Percentiles rank a stretch among this genome's conserved stretches.
Evolutionary conservation across 768 basidiomycete species (phyloP).

Genomic region (Lactifluus hygrophoroides): DNA sequence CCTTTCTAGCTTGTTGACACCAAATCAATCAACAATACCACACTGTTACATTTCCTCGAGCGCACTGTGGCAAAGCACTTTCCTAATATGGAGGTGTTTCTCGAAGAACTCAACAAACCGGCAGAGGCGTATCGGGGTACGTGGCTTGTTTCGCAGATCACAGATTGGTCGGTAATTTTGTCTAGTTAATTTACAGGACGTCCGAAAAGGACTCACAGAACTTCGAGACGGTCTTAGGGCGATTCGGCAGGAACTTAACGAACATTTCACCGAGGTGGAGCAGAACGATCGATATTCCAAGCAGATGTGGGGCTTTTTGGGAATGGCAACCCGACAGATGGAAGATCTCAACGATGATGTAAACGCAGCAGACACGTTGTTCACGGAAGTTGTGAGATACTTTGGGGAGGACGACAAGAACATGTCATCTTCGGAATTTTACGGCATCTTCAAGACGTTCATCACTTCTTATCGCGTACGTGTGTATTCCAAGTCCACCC

Average conservation of each 20-base stretch:
- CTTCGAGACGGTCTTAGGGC: constrained; percentile 68
- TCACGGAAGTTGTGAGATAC: constrained; percentile 78
- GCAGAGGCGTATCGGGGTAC: constrained; percentile 87
- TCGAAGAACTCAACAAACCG: constrained; percentile 83
- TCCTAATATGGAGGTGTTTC: constrained; percentile 75
- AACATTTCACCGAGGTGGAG: constrained; percentile 69
- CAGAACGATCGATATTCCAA: constrained; percentile 71
- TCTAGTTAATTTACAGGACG: constrained; percentile 77
- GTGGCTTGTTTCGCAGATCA: not conserved
- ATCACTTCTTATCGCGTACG: constrained; percentile 83
- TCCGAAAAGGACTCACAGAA: constrained; percentile 66
- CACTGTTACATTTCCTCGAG: constrained; percentile 90
- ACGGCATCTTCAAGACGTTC: constrained; percentile 95
- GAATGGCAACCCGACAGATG: constrained; percentile 63
- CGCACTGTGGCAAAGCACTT: constrained; percentile 83
- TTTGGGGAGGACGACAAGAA: constrained; percentile 91
- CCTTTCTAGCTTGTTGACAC: constrained; percentile 81
- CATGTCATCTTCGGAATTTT: constrained; percentile 86
- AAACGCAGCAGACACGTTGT: constrained; percentile 74
- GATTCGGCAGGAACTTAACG: constrained; percentile 72
- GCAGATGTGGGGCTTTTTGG: constrained; percentile 88
- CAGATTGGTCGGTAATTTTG: constrained; percentile 11
- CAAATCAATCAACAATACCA: constrained; percentile 91
- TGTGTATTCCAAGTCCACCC: not conserved
- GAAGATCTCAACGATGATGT: constrained; percentile 84